A percentile compares a stretch with the other conserved stretches of the same genome.
These are phyloP conservation scores for Litchi chinensis DNA, from an alignment of 345 rosid genomes.

Conservation along the genomic window DNA sequence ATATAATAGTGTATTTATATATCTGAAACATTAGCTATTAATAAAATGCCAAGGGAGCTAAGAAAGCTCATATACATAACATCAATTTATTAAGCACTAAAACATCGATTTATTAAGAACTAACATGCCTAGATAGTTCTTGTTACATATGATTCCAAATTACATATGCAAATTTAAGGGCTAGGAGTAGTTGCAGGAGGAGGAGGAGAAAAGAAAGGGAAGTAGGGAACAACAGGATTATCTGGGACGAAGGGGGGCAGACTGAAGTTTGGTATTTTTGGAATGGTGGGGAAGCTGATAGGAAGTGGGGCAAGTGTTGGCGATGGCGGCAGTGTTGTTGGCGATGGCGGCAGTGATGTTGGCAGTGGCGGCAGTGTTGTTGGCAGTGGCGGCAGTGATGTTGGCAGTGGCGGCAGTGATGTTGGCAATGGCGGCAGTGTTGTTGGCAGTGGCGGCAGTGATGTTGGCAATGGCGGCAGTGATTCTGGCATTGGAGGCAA, in stretches of 20 bases:
- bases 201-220: not conserved
- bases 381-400: not conserved
- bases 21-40: too few species aligned
- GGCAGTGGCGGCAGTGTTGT: not conserved
- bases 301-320: conserved; percentile 30
- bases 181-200: not conserved
- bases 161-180: not conserved
- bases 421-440: not conserved
- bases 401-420: conserved; percentile 25
- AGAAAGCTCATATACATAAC: too few species aligned
- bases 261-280: not conserved
- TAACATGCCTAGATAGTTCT: too few species aligned
- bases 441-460: too few species aligned
- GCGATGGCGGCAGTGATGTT: not conserved
- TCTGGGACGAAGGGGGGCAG: conserved; percentile 22
- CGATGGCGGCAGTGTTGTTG: not conserved
- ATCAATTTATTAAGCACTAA: too few species aligned
- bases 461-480: conserved; percentile 27
- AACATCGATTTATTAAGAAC: too few species aligned
- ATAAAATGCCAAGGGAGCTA: too few species aligned
- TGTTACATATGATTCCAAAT: too few species aligned
- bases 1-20: too few species aligned
- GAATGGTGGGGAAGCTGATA: conserved; percentile 5
- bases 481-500: conserved; percentile 18
- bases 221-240: conserved; percentile 18